Evolutionary conservation across 139 green algal genomes (phyloP).

Genomic region (Chlamydomonas eustigma): DNA sequence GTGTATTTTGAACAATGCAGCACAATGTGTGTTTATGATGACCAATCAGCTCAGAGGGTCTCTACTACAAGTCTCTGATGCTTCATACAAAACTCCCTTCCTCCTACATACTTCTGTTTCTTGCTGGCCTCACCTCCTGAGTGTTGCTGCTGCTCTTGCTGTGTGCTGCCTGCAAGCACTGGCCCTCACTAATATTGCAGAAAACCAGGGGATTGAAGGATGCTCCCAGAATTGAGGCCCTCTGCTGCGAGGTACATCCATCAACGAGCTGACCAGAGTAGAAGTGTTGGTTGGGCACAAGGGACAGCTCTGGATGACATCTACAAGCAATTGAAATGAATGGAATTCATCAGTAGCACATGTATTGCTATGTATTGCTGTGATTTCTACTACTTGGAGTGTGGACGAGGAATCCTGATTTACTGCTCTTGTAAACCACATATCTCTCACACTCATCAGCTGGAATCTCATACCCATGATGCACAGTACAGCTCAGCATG

Average conservation of each 20-base stretch:
- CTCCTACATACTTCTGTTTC: too few species aligned
- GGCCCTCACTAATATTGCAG: neutral
- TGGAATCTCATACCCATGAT: too few species aligned
- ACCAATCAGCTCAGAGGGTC: too few species aligned
- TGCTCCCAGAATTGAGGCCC: neutral
- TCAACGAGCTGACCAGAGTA: neutral
- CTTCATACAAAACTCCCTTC: too few species aligned
- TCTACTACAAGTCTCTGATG: too few species aligned
- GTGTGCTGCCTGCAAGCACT: neutral
- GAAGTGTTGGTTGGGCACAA: neutral
- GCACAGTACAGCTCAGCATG: too few species aligned
- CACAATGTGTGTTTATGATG: too few species aligned
- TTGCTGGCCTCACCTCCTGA: neutral
- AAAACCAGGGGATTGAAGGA: neutral
- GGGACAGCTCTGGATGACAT: neutral
- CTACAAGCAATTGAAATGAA: neutral
- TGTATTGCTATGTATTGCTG: neutral
- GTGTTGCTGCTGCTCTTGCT: neutral
- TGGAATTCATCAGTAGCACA: neutral
- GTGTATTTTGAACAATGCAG: too few species aligned
- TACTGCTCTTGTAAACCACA: too few species aligned
- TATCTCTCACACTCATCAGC: too few species aligned
- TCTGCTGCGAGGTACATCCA: neutral
- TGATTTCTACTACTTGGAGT: too few species aligned
- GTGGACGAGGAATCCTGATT: too few species aligned